These are phyloP conservation scores for Urtica urens DNA, from an alignment of 306 rosid genomes.

Conservation along the genomic window DNA sequence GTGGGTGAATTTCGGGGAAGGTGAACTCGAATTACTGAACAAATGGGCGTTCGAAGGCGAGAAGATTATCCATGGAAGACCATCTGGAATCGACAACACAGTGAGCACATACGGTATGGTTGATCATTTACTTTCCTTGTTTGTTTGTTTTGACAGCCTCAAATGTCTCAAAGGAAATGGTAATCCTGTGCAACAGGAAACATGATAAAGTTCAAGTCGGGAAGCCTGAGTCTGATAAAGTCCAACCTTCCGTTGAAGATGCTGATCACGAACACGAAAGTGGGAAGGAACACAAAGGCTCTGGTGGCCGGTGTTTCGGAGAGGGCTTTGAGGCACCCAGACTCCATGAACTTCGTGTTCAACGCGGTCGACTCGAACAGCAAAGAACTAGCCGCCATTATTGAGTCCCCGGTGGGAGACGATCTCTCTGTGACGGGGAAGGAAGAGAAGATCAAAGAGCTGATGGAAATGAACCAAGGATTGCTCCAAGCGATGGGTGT, in stretches of 20 bases:
- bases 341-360: slow-evolving; percentile 74
- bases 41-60: slow-evolving; percentile 99
- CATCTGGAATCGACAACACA: slow-evolving; percentile 95
- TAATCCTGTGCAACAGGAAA: slow-evolving; percentile 51
- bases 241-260: slow-evolving; percentile 56
- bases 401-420: slow-evolving; percentile 51
- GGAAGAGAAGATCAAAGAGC: slow-evolving; percentile 70
- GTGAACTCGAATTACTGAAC: slow-evolving; percentile 61
- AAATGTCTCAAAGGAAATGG: too few relatives aligned
- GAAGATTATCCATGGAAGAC: slow-evolving; percentile 87
- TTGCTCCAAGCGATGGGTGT: slow-evolving; percentile 93
- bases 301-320: slow-evolving; percentile 91
- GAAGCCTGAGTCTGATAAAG: slow-evolving; percentile 45
- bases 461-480: slow-evolving; percentile 97
- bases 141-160: too few relatives aligned
- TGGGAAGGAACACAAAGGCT: slow-evolving; percentile 92
- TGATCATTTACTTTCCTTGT: slow-evolving; percentile 3
- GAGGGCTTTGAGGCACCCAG: slow-evolving; percentile 65
- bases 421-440: slow-evolving; percentile 50
- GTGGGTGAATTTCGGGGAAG: slow-evolving; percentile 50
- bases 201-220: slow-evolving; percentile 81
- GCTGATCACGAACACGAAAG: slow-evolving; percentile 93
- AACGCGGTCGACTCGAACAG: slow-evolving; percentile 78
- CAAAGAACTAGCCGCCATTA: slow-evolving; percentile 51
- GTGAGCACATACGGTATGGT: slow-evolving; percentile 79